phyloP scores from a whole-genome alignment of 163 green algal species.

The Chloromonas sp. region DNA sequence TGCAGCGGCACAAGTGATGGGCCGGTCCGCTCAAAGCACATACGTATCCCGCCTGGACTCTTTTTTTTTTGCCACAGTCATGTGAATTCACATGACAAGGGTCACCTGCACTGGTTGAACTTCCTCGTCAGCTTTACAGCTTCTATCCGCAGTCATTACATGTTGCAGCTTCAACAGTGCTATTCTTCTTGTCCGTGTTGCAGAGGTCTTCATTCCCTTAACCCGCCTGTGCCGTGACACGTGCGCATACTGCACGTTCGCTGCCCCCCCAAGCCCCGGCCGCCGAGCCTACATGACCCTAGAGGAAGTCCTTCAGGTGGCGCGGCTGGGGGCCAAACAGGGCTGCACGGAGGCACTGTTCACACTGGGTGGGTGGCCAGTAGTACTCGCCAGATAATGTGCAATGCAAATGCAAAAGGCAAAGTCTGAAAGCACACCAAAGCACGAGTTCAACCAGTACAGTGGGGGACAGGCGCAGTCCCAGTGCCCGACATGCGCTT shows the following conservation, averaged over 20 bases:
- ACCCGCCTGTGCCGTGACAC: constrained; percentile 71
- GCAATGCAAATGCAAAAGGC: neutral
- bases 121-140: too few species aligned
- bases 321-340: constrained; percentile 45
- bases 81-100: too few species aligned
- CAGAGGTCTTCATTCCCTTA: constrained; percentile 80
- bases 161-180: too few species aligned
- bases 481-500: neutral
- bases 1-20: too few species aligned
- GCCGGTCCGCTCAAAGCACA: too few species aligned
- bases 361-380: constrained; percentile 62
- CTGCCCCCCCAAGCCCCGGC: constrained; percentile 36
- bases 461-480: neutral
- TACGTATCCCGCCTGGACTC: too few species aligned
- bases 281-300: constrained; percentile 68
- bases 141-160: too few species aligned
- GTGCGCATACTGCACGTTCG: constrained; percentile 90
- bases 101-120: too few species aligned
- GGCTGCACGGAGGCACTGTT: constrained; percentile 84
- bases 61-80: too few species aligned
- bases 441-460: neutral
- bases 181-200: too few species aligned
- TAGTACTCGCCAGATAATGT: neutral
- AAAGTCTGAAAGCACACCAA: neutral
- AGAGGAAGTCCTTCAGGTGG: constrained; percentile 69